Evolutionary conservation across 2,329 filamentous ascomycete genomes (phyloP), one percentile per base, ranked within the genome.

Genomic region (Shiraia bambusicola): DNA sequence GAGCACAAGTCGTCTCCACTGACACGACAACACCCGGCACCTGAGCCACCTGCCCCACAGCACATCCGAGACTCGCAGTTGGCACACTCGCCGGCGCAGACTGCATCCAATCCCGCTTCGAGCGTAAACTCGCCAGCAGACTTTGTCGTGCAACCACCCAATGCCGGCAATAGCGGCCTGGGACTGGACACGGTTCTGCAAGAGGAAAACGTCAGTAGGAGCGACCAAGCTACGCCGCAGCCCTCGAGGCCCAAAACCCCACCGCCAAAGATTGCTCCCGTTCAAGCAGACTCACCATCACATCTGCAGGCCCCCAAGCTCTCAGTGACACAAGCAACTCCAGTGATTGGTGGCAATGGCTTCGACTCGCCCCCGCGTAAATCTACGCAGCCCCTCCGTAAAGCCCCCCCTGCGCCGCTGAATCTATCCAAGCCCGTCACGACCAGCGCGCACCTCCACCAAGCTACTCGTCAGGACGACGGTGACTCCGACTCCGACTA

Each of bases 401-500:
- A 95, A 66, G 81, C 85, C 5, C 90, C 91, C 2, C 92, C 92
- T 33, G 87, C 89, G 10, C 91, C 92, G 2, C 69, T 97, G 39
- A 84, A 91, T 60, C 76, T 97, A 16, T 77, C 76, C 15, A 71
- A 71, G 47, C 63, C 64, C 13, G 67, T 69, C 9, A 65, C 61
- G 31, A 57, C 72, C 26, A 73, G 70, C 41, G 64, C 70, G 9
- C 73, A 75, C 43, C 61, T 73, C 34, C 69, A 75, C 32, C 67
- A 72, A 32, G 64, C 69, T 2, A 70, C 70, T 17, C 67, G 71
- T 1, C 81, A 84, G n/a, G 82, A 84, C 10, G 84, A 84, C 0
- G 88, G 88, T n/a, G 82, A 84, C 10, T 84, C 84, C 0, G 88
- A 88, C 45, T 91, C 88, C 0, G 90, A 95, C 50, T 93, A 91